Conservation (phyloP, 2,329 filamentous ascomycete genomes). For the Alternaria infectoria region DNA sequence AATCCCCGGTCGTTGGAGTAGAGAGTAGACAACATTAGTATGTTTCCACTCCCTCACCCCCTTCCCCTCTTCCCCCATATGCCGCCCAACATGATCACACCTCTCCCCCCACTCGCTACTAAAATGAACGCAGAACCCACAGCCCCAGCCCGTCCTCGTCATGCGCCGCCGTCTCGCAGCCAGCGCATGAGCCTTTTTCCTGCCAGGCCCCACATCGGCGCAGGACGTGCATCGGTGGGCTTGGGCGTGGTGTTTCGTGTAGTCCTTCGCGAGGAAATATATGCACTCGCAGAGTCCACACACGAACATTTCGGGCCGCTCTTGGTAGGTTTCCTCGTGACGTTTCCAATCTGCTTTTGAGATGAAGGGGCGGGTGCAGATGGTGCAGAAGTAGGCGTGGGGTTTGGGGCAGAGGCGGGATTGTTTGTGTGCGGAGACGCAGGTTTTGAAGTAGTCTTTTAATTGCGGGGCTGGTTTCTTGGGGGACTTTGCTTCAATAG, state of each 20-base stretch:
- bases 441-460: slow-evolving; percentile 38
- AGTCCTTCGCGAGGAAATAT: slow-evolving; percentile 70
- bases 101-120: slow-evolving; percentile 66
- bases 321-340: slow-evolving; percentile 71
- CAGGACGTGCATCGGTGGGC: slow-evolving; percentile 64
- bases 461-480: slow-evolving; percentile 15
- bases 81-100: slow-evolving; percentile 69
- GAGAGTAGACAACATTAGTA: slow-evolving; percentile 68
- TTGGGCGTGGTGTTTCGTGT: slow-evolving; percentile 68
- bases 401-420: slow-evolving; percentile 25
- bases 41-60: slow-evolving; percentile 70
- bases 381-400: slow-evolving; percentile 48
- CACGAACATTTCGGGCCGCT: slow-evolving; percentile 68
- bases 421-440: slow-evolving; percentile 33
- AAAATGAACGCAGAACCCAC: slow-evolving; percentile 69
- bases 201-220: slow-evolving; percentile 52
- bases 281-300: slow-evolving; percentile 69
- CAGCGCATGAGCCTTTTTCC: slow-evolving; percentile 51
- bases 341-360: slow-evolving; percentile 72
- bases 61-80: slow-evolving; percentile 61
- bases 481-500: slow-evolving; percentile 6
- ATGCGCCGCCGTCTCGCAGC: slow-evolving; percentile 44
- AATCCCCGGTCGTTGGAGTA: slow-evolving; percentile 67
- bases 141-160: slow-evolving; percentile 67
- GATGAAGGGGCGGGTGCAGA: slow-evolving; percentile 65